Conservation (phyloP, 2,329 filamentous ascomycete genomes). For the Calonectria hawksworthii region DNA sequence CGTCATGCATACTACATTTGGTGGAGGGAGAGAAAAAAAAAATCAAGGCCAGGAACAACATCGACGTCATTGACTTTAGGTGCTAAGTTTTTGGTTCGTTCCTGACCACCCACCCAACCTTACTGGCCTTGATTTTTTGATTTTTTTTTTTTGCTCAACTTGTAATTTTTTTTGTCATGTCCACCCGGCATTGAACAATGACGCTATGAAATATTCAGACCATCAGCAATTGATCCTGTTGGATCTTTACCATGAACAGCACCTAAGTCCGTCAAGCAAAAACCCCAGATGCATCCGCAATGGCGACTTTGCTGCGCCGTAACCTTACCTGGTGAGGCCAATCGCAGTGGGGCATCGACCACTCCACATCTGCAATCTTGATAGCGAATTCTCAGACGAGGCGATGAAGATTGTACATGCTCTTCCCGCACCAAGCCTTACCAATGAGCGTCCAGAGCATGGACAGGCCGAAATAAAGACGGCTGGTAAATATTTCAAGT, state of each 20-base stretch:
- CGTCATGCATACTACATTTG: not conserved
- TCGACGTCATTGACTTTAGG: constrained; percentile 39
- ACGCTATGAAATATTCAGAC: not conserved
- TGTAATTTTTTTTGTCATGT: not conserved
- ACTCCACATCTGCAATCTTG: constrained; percentile 44
- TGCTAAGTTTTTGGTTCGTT: constrained; percentile 9
- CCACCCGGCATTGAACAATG: not conserved
- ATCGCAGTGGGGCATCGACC: constrained; percentile 32
- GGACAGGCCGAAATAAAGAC: not conserved
- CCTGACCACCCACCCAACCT: not conserved
- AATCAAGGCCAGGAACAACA: constrained; percentile 26
- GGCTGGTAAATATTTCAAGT: not conserved
- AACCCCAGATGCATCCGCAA: constrained; percentile 32
- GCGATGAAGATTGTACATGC: constrained; percentile 22
- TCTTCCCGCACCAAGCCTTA: constrained; percentile 27
- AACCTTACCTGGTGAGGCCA: constrained; percentile 39
- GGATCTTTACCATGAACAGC: constrained; percentile 17
- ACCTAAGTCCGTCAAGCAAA: constrained; percentile 34
- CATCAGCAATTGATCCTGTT: not conserved
- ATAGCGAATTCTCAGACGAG: constrained; percentile 32
- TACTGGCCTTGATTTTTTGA: not conserved
- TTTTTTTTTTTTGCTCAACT: not conserved
- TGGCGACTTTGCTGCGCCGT: constrained; percentile 31
- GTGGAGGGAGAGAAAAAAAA: constrained; percentile 11
- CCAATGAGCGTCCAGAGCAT: not conserved